Evolutionary conservation across 1,139 yeast genomes (phyloP), one percentile per base, ranked within the genome.

Genomic region (Pichia sp.): DNA sequence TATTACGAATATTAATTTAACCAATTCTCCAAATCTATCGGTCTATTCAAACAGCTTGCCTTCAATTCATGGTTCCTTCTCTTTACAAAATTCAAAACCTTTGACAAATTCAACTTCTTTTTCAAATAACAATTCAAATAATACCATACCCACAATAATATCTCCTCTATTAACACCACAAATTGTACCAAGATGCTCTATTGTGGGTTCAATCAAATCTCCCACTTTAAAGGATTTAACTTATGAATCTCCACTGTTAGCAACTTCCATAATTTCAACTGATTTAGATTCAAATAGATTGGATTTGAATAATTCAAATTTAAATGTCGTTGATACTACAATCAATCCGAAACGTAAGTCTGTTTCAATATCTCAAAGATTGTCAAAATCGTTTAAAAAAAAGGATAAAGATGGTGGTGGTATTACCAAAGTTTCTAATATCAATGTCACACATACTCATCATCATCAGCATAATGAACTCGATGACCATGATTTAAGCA

Each of bases 91-190:
- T 33, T 39, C 54, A 33, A 46, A 45, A 19, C 42, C 50, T 10
- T 38, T 22, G 19, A 38, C 27, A 9, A 39, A 22, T 25, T n/a
- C 42, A 30, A 52, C 58, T 44, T 30, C 46, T n/a, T 18, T 46
- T 47, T 31, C 39, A 16, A 41, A 41, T 41, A 41, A 27, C 27
- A 41, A 41, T 14, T 39, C 42, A 14, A 39, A 16, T n/a, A 41
- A 41, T 16, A 25, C 44, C 30, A 52, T 59, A 45, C 56, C 62
- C 39, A 55, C 51, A 22, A 55, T 63, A 18, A 56, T 63, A 22
- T 64, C 67, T 2, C 68, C 69, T 2, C 47, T 64, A 29, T 52
- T 66, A 38, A 62, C 65, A 11, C 68, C 69, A 5, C 67, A 64
- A 46, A 56, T 59, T 7, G 34, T 46, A 18, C 51, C 55, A 8